Evolutionary conservation across 2,329 filamentous ascomycete genomes (phyloP).

Genomic region (Diaporthe nobilis): DNA sequence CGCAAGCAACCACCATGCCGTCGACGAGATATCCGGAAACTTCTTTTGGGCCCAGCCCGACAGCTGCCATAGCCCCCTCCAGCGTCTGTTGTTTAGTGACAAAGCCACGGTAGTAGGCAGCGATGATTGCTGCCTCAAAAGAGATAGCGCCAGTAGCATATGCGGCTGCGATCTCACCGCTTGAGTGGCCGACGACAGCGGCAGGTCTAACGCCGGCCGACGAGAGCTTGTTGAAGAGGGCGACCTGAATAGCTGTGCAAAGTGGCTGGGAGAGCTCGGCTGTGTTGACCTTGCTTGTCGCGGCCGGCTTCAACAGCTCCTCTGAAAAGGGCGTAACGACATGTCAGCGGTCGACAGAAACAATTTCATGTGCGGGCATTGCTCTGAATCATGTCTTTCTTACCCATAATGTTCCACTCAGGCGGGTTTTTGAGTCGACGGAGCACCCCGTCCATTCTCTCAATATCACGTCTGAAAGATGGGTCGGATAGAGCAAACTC

Average conservation of each 20-base stretch:
- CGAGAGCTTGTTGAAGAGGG: constrained; percentile 48
- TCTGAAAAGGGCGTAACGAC: constrained; percentile 8
- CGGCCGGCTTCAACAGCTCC: constrained; percentile 43
- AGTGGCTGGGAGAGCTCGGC: constrained; percentile 44
- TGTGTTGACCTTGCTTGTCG: constrained; percentile 43
- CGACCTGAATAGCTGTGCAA: constrained; percentile 46
- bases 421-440: background rate
- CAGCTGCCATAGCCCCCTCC: constrained; percentile 43
- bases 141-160: constrained; percentile 31
- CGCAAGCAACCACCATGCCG: constrained; percentile 36
- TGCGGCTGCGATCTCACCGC: constrained; percentile 38
- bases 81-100: background rate
- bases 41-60: constrained; percentile 32
- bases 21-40: background rate
- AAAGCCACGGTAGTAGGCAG: constrained; percentile 2
- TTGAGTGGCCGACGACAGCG: constrained; percentile 50
- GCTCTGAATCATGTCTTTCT: background rate
- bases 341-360: background rate
- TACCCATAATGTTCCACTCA: background rate
- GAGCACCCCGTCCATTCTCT: background rate
- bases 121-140: background rate
- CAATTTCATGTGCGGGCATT: background rate
- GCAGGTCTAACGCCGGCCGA: constrained; percentile 45
- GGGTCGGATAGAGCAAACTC: background rate
- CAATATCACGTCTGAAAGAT: background rate